These are phyloP conservation scores for Linderniella brevidens DNA, from an alignment of 257 asterid genomes.

Conservation along the genomic window DNA sequence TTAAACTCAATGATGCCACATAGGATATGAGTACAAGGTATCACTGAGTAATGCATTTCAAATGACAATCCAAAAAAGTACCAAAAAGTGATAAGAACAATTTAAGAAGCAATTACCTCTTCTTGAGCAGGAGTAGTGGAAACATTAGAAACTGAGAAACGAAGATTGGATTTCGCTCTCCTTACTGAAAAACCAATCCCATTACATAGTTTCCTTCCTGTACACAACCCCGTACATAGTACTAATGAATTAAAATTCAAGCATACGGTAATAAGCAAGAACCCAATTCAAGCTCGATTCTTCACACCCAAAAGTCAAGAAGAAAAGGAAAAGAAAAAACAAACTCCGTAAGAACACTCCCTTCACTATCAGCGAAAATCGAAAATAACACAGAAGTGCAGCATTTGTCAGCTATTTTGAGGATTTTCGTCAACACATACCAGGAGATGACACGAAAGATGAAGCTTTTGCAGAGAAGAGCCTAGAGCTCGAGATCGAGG, in stretches of 20 bases:
- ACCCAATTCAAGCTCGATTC: slow-evolving; percentile 2
- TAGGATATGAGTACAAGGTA: background rate
- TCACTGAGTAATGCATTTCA: background rate
- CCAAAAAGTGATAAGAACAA: background rate
- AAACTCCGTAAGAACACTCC: background rate
- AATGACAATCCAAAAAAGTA: background rate
- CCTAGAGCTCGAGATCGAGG: slow-evolving; percentile 28
- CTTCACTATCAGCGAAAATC: background rate
- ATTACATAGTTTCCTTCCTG: slow-evolving; percentile 42
- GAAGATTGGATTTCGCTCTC: slow-evolving; percentile 37
- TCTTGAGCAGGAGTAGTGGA: slow-evolving; percentile 59
- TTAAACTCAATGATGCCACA: background rate
- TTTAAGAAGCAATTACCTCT: slow-evolving; percentile 21
- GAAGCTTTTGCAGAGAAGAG: slow-evolving; percentile 24
- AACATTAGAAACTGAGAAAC: slow-evolving; percentile 47
- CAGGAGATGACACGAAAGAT: slow-evolving; percentile 6
- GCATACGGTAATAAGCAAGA: slow-evolving; percentile 2
- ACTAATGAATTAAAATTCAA: slow-evolving; percentile 5
- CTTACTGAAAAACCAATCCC: slow-evolving; percentile 33
- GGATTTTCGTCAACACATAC: slow-evolving; percentile 1
- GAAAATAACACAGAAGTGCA: slow-evolving; percentile 3
- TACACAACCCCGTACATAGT: slow-evolving; percentile 22
- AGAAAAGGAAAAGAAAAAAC: background rate
- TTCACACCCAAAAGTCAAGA: background rate
- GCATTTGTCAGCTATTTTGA: slow-evolving; percentile 7